Conservation (phyloP, 371 early-diverging fungal genomes). For the Mucor indicus region DNA sequence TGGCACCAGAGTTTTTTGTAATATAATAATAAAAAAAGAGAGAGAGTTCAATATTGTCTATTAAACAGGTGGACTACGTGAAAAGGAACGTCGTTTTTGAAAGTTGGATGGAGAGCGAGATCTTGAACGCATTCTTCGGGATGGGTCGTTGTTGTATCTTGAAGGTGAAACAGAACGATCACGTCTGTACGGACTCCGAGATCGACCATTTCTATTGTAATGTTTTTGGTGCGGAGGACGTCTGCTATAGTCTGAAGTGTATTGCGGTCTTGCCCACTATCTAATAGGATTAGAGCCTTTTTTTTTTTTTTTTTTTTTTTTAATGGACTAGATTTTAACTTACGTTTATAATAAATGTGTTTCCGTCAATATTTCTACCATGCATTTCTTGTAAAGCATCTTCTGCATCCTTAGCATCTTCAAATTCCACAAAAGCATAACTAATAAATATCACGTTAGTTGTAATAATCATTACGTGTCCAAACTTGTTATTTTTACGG, state of each 20-base stretch:
- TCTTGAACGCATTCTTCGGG: conserved; percentile 14
- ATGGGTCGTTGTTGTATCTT: conserved; percentile 3
- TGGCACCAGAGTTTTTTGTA: no score
- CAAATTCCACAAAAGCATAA: conserved; percentile 92
- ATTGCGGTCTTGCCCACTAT: no score
- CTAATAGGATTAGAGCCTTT: no score
- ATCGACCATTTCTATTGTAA: conserved; percentile 6
- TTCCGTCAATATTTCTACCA: conserved; percentile 77
- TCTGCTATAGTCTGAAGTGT: no score
- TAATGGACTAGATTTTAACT: no score
- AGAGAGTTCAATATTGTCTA: neutral
- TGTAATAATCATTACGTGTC: no score
- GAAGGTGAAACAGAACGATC: conserved; percentile 34
- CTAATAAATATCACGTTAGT: no score
- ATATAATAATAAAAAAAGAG: neutral
- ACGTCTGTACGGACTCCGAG: conserved; percentile 22
- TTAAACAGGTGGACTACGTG: conserved; percentile 6
- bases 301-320: no score
- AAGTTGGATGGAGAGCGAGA: conserved; percentile 9
- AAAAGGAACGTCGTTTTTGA: conserved; percentile 14
- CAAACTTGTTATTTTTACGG: conserved; percentile 52
- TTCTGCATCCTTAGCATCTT: conserved; percentile 83
- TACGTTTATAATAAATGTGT: conserved; percentile 76
- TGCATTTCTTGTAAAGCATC: conserved; percentile 91
- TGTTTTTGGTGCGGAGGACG: neutral